Percentiles rank a stretch among this genome's conserved stretches.
Conservation (phyloP, 495 filamentous ascomycete species). For the Geopyxis carbonaria region DNA sequence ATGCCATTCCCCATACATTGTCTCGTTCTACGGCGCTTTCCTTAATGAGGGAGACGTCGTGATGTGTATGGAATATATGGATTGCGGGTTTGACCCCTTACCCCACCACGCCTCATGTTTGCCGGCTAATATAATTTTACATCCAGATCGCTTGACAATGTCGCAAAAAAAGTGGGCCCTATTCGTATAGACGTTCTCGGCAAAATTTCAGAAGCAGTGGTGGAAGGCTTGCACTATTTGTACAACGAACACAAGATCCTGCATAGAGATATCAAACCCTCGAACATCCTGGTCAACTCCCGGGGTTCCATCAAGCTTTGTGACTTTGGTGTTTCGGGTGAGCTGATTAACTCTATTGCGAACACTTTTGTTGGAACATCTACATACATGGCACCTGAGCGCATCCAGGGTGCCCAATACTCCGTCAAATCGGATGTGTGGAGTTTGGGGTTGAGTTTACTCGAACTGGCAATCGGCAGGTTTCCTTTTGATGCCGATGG, state of each 20-base stretch:
- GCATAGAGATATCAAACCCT: constrained; percentile 97
- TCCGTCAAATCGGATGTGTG: constrained; percentile 97
- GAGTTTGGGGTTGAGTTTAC: constrained; percentile 90
- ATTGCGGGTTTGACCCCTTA: constrained; percentile 64
- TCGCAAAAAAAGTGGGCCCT: constrained; percentile 86
- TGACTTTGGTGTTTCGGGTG: constrained; percentile 93
- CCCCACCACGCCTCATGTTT: background rate
- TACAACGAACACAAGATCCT: constrained; percentile 91
- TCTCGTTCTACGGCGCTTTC: constrained; percentile 94
- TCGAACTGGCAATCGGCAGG: constrained; percentile 91
- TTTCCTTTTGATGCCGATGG: constrained; percentile 76
- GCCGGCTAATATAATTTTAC: constrained; percentile 2
- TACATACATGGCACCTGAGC: constrained; percentile 97
- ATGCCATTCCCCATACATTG: constrained; percentile 89
- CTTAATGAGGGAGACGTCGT: constrained; percentile 84
- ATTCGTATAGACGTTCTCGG: constrained; percentile 94
- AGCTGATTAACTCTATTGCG: constrained; percentile 90
- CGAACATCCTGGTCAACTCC: constrained; percentile 90
- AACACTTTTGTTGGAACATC: constrained; percentile 97
- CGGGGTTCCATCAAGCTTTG: constrained; percentile 89
- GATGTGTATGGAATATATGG: constrained; percentile 99
- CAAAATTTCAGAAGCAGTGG: constrained; percentile 96
- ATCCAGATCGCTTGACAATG: constrained; percentile 57
- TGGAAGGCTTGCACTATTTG: constrained; percentile 84
- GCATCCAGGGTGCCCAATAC: constrained; percentile 90